These are phyloP conservation scores for Venturia asperata DNA, from an alignment of 2,329 filamentous ascomycete genomes.

Conservation along the genomic window DNA sequence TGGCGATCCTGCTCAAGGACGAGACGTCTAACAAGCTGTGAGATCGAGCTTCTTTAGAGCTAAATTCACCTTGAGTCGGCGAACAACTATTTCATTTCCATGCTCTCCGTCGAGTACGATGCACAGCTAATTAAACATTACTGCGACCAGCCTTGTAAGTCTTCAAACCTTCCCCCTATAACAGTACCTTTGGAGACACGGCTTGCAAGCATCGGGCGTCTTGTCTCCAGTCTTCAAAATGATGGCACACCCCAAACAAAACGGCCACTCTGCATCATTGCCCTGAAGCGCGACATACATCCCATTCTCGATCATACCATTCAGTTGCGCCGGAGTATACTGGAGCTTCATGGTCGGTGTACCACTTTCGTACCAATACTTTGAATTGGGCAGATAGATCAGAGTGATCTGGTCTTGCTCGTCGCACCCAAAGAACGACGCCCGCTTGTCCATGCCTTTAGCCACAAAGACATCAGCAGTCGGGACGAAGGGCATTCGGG, in stretches of 20 bases:
- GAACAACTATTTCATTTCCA: too few relatives aligned
- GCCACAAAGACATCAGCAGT: conserved; percentile 50
- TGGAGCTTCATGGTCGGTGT: conserved; percentile 30
- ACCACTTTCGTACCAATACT: conserved; percentile 32
- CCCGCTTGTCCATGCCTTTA: conserved; percentile 52
- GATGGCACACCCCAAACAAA: conserved; percentile 40
- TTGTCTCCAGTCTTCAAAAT: conserved; percentile 26
- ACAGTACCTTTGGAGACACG: conserved; percentile 38
- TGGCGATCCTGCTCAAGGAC: too few relatives aligned
- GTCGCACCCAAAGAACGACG: conserved; percentile 59
- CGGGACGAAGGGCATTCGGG: conserved; percentile 53
- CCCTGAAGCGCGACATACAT: conserved; percentile 34
- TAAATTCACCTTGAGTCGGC: too few relatives aligned
- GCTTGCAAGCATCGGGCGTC: conserved; percentile 31
- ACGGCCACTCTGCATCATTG: conserved; percentile 31
- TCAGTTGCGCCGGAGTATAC: conserved; percentile 32
- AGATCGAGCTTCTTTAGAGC: too few relatives aligned
- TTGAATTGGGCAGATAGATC: conserved; percentile 40
- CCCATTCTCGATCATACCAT: conserved; percentile 38
- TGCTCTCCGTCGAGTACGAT: too few relatives aligned
- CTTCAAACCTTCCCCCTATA: conserved; percentile 20
- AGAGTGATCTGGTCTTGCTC: conserved; percentile 28
- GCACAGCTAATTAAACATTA: background rate
- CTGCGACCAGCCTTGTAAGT: background rate
- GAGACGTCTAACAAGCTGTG: too few relatives aligned